Conservation (phyloP, 768 basidiomycete genomes). For the Omphalotus guepiniiformis region DNA sequence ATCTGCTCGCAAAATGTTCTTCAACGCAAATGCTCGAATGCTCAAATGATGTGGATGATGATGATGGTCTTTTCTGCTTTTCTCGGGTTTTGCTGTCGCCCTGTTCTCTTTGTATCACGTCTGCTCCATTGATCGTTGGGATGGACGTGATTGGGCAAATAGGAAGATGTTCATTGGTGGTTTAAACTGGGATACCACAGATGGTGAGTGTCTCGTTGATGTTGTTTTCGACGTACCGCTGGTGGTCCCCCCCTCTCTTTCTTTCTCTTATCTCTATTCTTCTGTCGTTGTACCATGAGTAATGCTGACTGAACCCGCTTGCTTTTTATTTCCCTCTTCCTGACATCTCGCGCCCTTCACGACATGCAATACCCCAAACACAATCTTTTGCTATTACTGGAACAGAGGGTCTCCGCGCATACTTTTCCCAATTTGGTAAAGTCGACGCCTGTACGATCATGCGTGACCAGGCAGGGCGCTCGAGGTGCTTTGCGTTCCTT, state of each 20-base stretch:
- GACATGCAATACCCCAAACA: too few species aligned
- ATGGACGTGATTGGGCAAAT: too few species aligned
- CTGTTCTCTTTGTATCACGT: constrained; percentile 20
- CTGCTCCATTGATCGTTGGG: constrained; percentile 5
- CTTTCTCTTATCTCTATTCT: too few species aligned
- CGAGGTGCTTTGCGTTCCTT: constrained; percentile 95
- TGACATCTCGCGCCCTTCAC: too few species aligned
- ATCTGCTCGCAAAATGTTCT: constrained; percentile 3
- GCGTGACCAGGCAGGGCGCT: constrained; percentile 93
- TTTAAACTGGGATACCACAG: constrained; percentile 99
- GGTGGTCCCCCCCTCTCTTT: too few species aligned
- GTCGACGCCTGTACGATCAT: constrained; percentile 98
- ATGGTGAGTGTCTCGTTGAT: constrained; percentile 67
- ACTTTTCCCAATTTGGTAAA: constrained; percentile 95
- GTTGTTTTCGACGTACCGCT: too few species aligned
- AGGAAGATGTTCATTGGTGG: constrained; percentile 99
- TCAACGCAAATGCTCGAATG: too few species aligned
- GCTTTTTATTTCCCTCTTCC: too few species aligned
- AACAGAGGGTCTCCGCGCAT: constrained; percentile 72
- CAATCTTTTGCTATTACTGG: constrained; percentile 50
- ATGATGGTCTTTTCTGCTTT: constrained; percentile 46
- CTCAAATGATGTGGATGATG: too few species aligned
- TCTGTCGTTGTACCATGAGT: too few species aligned
- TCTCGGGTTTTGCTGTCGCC: constrained; percentile 21
- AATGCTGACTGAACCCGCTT: too few species aligned